Evolutionary conservation across 257 asterid genomes (phyloP), one percentile per base, ranked within the genome.

Genomic region (Nicotiana otophora): DNA sequence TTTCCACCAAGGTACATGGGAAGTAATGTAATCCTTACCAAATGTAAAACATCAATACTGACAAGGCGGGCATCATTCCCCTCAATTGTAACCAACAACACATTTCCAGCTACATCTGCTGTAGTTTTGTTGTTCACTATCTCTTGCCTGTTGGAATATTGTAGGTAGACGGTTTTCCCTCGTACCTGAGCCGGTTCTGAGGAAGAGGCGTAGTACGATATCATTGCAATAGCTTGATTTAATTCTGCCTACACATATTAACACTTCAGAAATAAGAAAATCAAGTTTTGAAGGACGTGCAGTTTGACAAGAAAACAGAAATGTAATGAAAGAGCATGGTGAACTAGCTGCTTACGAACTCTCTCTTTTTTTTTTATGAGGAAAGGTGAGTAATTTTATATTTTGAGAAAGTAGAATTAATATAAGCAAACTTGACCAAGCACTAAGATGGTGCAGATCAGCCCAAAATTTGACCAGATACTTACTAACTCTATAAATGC

Each of bases 161-260:
- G 98, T 86, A 96, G 97, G 94, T 96, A 96, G 84, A 96, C 98
- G 19, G 97, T 93, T 89, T 96, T 96, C 91, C 99, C 98, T 85
- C 99, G 98, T 75, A 96, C 98, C 94, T 93, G 98, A 85, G 98
- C 98, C 26, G 98, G 99, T 90, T 96, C 99, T 9, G 99, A 91
- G 39, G 99, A 96, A 78, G 99, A 94, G 42, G 99, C 98, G 85
- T 93, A 96, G 84, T 96, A 96, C 16, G 99, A 96, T 91, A 94
- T 96, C 99, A 96, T 96, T n/a, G 98, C 93, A 72, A 96, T 96
- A 68, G 99, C 99, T 91, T 96, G 99, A 82, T 96, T 96, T 78
- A 90, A 83, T 81, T 96, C 99, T 63, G 97, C 96, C 99, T 96
- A 85, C 69, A 85, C 85, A 66, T 48, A 68, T 48, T 26, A 78